Percentiles rank a stretch among this genome's conserved stretches.
These are phyloP conservation scores for Boletus sp. DNA, from an alignment of 768 basidiomycete genomes.

Conservation along the genomic window DNA sequence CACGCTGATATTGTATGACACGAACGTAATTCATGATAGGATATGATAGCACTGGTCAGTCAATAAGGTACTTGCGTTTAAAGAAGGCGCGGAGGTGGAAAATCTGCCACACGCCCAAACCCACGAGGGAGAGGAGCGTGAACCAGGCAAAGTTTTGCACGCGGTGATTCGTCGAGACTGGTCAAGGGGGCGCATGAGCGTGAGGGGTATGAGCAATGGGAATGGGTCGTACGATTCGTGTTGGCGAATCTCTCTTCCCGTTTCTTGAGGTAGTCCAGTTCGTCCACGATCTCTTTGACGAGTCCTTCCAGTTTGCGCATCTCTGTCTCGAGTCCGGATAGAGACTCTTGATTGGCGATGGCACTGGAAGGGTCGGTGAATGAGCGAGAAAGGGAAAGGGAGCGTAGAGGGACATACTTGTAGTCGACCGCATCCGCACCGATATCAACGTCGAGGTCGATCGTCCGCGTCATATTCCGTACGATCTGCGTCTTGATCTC, in stretches of 20 bases:
- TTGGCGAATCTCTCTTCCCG: conserved; percentile 85
- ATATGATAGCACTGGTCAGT: conserved; percentile 40
- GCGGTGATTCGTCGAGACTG: conserved; percentile 88
- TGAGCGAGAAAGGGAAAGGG: background rate
- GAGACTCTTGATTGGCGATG: conserved; percentile 96
- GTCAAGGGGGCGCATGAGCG: background rate
- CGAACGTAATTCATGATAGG: conserved; percentile 1
- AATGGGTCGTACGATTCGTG: conserved; percentile 76
- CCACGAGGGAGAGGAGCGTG: conserved; percentile 73
- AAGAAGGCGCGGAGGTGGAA: conserved; percentile 93
- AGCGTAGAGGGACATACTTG: conserved; percentile 62
- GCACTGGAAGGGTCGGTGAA: conserved; percentile 53
- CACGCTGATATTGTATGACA: background rate
- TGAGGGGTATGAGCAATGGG: too few relatives aligned
- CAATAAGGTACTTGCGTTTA: conserved; percentile 93
- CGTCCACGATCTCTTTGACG: conserved; percentile 92
- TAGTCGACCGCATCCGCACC: conserved; percentile 99
- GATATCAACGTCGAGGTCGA: conserved; percentile 96
- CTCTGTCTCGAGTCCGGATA: conserved; percentile 94
- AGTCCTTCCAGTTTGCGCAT: conserved; percentile 97
- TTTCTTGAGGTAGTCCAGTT: conserved; percentile 85
- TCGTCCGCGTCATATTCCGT: conserved; percentile 54
- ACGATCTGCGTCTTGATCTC: conserved; percentile 48
- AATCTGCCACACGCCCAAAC: conserved; percentile 91
- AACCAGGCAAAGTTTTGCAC: conserved; percentile 95